Evolutionary conservation across 2,329 filamentous ascomycete species (phyloP).

Genomic region (Pseudogymnoascus sp.): DNA sequence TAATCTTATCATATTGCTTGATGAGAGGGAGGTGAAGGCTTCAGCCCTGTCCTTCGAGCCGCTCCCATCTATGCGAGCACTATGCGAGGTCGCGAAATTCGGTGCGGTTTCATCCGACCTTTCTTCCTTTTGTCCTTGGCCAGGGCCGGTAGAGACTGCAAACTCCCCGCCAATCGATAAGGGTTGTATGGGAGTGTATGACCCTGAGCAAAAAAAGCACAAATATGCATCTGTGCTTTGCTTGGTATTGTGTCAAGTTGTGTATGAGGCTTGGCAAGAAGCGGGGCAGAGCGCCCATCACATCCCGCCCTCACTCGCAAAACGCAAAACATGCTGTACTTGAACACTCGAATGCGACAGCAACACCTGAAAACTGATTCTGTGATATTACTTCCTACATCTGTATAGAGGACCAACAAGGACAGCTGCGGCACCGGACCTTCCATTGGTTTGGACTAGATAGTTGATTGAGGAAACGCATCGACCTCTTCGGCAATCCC

Average conservation of each 20-base stretch:
- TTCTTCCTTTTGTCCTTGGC: constrained; percentile 5
- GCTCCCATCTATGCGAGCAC: not conserved
- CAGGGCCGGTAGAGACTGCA: not conserved
- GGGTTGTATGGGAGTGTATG: not conserved
- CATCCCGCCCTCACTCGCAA: not conserved
- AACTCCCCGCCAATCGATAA: not conserved
- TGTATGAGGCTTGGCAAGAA: constrained; percentile 1
- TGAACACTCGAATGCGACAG: not conserved
- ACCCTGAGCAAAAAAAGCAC: not conserved
- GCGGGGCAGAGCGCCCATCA: not conserved
- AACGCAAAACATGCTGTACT: not conserved
- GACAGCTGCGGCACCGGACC: not conserved
- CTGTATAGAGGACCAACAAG: not conserved
- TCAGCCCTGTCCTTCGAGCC: not conserved
- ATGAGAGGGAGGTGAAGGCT: not conserved
- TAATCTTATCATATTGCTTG: constrained; percentile 5
- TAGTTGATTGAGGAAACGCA: not conserved
- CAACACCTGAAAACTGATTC: not conserved
- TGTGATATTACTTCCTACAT: not conserved
- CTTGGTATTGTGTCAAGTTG: constrained; percentile 7
- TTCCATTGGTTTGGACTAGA: not conserved
- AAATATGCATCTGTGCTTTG: not conserved
- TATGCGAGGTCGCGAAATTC: not conserved
- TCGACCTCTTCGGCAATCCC: not conserved
- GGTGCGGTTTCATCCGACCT: constrained; percentile 1